Evolutionary conservation across 495 filamentous ascomycete genomes (phyloP), one percentile per base, ranked within the genome.

Genomic region (Elasticomyces elasticus): DNA sequence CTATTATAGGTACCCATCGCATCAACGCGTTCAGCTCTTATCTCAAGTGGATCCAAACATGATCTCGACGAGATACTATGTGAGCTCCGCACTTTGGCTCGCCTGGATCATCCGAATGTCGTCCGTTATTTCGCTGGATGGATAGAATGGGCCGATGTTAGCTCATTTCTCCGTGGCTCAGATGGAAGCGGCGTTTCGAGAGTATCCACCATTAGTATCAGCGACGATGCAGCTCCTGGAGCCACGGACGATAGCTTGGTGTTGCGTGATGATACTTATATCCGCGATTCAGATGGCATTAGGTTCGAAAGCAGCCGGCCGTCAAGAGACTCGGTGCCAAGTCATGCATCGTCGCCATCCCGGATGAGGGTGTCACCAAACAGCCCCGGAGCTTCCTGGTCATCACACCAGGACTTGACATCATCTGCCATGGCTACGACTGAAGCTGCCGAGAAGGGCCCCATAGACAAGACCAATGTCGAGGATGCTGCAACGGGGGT

Each of bases 121-220:
- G 68, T 71, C 5, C 67, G 68, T 4, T 71, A 71, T 52, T 64
- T 62, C 51, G 54, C 52, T 23, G 60, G 59, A n/a, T 71, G 68
- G 68, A 52, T 69, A 10, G 68, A 71, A 44, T 66, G 61, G 61
- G 52, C 28, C 1, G 44, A 51, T 25, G 40, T 31, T 19, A 15
- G 13, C 2, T 17, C n/a, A 19, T 19, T 37, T 20, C 49, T n/a
- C n/a, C n/a, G n/a, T n/a, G n/a, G n/a, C n/a, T n/a, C n/a, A n/a
- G n/a, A n/a, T n/a, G n/a, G n/a, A n/a, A n/a, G n/a, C n/a, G n/a
- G n/a, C n/a, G n/a, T n/a, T n/a, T n/a, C n/a, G n/a, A n/a, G n/a
- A n/a, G n/a, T n/a, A n/a, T n/a, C n/a, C n/a, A n/a, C n/a, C n/a
- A n/a, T n/a, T n/a, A n/a, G n/a, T n/a, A n/a, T 40, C 4, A 40